Conservation (phyloP, 331 rosid species). For the Stylosanthes scabra region DNA sequence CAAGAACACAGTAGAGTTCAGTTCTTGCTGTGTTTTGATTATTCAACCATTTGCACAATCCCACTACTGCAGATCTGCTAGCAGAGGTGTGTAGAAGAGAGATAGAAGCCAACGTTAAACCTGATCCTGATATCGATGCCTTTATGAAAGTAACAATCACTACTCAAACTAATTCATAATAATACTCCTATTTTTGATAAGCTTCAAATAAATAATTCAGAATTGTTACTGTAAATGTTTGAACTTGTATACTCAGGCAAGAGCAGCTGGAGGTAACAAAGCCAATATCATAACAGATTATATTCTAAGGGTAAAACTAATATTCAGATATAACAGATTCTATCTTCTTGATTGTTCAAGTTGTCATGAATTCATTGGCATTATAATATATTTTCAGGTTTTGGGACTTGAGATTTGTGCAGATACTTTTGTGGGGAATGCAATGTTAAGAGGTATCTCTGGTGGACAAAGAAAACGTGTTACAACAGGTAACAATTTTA, state of each 20-base stretch:
- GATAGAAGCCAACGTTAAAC: constrained; percentile 53
- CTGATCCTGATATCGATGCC: constrained; percentile 71
- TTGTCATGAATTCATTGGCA: background rate
- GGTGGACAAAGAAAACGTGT: constrained; percentile 64
- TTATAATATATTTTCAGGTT: constrained; percentile 25
- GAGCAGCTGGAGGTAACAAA: constrained; percentile 53
- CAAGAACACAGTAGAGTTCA: no score
- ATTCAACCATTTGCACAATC: no score
- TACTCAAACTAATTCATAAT: background rate
- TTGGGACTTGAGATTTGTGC: constrained; percentile 54
- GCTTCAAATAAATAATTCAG: no score
- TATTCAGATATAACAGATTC: background rate
- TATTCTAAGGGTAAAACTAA: constrained; percentile 47
- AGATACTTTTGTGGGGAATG: constrained; percentile 55
- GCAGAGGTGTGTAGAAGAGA: constrained; percentile 52
- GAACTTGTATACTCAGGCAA: constrained; percentile 47
- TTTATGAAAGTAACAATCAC: constrained; percentile 79
- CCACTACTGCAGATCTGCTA: background rate
- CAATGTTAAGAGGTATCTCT: constrained; percentile 55
- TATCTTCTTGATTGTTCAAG: no score
- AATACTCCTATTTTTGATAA: no score
- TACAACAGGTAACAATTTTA: constrained; percentile 48
- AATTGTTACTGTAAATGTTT: no score
- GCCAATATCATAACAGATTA: constrained; percentile 49
- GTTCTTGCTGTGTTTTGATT: no score